Evolutionary conservation across 1,139 yeast species (phyloP), one percentile per base, ranked within the genome.

Genomic region (Pichia sp.): DNA sequence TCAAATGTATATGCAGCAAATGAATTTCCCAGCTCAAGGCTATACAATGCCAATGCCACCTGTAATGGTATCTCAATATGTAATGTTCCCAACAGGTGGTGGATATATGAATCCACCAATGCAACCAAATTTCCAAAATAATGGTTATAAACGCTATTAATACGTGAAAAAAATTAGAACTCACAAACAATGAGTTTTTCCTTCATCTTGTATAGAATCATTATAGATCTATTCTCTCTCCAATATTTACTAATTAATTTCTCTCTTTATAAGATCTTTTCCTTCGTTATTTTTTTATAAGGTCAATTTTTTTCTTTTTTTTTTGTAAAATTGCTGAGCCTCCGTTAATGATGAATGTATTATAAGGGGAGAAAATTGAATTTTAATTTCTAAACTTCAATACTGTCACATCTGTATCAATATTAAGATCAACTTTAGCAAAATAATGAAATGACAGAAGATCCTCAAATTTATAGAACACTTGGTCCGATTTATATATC

Each of bases 401-500:
- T n/a, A n/a, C n/a, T n/a, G n/a, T n/a, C n/a, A n/a, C n/a, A n/a
- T 25, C 14, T 14, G 8, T 26, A 14, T 7, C 15, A 6, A 7
- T 6, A 14, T 14, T 14, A 14, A n/a, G n/a, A n/a, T n/a, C n/a
- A 22, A 22, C 24, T 10, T 25, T 7, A 25, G 28, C 28, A 25
- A 30, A 18, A 7, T 22, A n/a, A n/a, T n/a, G n/a, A n/a, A 9
- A 41, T 41, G 35, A 22, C 41, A 2, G 52, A 47, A 44, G 48
- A 46, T 31, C 42, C 45, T 4, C 24, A 32, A 7, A n/a, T 56
- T 2, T 53, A 43, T 44, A 66, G 91, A 51, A 69, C 83, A 15
- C 56, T 83, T 11, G 91, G 91, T 12, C 80, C 78, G 3, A 67
- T 83, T 3, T 78, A 74, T 58, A 55, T 82, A 21, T 79, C 86